Base-by-base conservation (phyloP, 257 asterid genomes). In the Voacanga thouarsii region DNA sequence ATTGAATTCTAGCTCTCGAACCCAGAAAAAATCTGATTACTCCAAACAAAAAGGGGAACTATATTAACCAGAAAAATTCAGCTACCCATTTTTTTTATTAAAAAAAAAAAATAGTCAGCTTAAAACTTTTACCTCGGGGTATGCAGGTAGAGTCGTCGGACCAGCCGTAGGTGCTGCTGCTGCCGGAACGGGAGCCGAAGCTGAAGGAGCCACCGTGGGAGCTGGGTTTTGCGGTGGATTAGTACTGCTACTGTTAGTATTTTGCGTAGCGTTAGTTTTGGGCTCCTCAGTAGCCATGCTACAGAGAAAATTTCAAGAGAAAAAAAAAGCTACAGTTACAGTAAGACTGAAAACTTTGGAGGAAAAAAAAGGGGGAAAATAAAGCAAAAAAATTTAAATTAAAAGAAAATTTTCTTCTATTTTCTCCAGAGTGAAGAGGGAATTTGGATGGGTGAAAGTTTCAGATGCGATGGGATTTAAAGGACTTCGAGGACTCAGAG, bases 261-360 rank as follows among this genome's bases (percentile, higher is more conserved):
- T 39, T 51, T 70, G 85, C 12, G 78, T 24, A 66, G 69, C 65
- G 50, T 7, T n/a, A n/a, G 61, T 79, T 67, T 68, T 86, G 39
- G 77, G 68, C 30, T 87, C 92, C 72, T 85, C 90, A 66, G 77
- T 75, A 41, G 93, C 94, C 97, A 94, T 94, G 72, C 6, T 75
- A 7, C 50, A 18, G 74, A 69, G 43, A 59, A 71, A 70, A 60
- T 44, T 60, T 45, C 6, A 33, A 33, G 37, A 2, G 37, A 2
- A 33, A n/a, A 2, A 37, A 57, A 30, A 19, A 4, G 26, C 68
- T 16, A 75, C 53, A 75, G 28, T 23, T 16, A 75, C 53, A 75
- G 28, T 23, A 57, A 51, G 70, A 44, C 23, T 16, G 11, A 33
- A 50, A 30, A 16, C 3, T 75, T 16, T 4, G 0, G 2, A 24